These are phyloP conservation scores for Lagenaria siceraria DNA, from an alignment of 306 rosid species.

Conservation along the genomic window DNA sequence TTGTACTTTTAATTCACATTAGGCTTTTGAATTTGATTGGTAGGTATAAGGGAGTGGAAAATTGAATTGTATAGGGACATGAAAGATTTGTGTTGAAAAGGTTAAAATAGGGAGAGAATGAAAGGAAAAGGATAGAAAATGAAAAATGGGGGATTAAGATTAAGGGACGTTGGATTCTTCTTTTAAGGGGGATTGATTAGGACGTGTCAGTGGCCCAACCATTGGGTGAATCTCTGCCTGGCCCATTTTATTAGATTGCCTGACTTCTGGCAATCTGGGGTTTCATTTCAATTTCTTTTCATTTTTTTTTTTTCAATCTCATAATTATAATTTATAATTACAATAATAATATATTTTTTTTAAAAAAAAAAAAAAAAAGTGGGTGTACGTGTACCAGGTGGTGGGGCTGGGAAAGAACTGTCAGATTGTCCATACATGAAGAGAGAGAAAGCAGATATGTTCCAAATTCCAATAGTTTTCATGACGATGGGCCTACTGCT, in stretches of 20 bases:
- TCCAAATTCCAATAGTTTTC: not conserved
- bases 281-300: not conserved
- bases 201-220: conserved; percentile 2
- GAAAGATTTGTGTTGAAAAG: too few species aligned
- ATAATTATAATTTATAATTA: too few species aligned
- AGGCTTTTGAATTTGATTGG: too few species aligned
- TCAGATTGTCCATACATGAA: not conserved
- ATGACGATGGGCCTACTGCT: not conserved
- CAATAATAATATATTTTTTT: not conserved
- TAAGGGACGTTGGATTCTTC: not conserved
- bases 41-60: too few species aligned
- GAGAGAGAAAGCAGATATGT: not conserved
- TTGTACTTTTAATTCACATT: too few species aligned
- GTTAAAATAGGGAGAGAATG: too few species aligned
- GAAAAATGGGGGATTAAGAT: not conserved
- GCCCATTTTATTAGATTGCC: not conserved
- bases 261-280: not conserved
- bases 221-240: not conserved
- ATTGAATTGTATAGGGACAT: too few species aligned
- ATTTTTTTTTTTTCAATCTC: not conserved
- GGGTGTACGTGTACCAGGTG: not conserved
- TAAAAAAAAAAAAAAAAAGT: not conserved
- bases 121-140: too few species aligned
- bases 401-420: not conserved
- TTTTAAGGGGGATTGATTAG: not conserved